Base-by-base conservation (phyloP, 306 rosid species). In the Quercus aquifolioides region DNA sequence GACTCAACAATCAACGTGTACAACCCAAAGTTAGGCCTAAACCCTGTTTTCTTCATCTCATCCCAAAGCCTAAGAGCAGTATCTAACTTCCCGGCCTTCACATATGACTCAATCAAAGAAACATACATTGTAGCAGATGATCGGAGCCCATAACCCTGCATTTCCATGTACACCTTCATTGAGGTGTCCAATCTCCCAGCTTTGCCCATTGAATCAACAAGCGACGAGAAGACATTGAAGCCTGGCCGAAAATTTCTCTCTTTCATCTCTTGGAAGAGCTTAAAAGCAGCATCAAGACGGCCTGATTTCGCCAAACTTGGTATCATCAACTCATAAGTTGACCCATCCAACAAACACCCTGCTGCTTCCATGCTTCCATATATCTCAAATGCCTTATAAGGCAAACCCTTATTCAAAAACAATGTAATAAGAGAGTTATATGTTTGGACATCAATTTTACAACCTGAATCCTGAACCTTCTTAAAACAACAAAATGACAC, bases 151-250 rank as follows among this genome's bases (percentile, higher is more conserved):
- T 74, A 90, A 77, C 93, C 94, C 83, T 84, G 88, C 97, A 94
- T 94, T 81, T 94, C 97, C 92, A 82, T 87, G 91, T 94, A 89
- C 69, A 92, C 74, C 89, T 91, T 94, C 97, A 92, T 90, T 55
- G 95, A 88, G 21, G 84, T 75, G 51, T 94, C 99, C 84, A 94
- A 88, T 80, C 97, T 83, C 83, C 99, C 97, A 11, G 94, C 95
- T 87, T 94, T 94, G 73, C 99, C 99, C 97, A 92, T 86, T 12
- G 97, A 94, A 84, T 94, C 99, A 81, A 94, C 97, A 68, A 92
- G 97, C 0, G 97, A 88, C 3, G 87, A 74, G 82, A 90, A 94
- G 51, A 90, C 68, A 62, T 69, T 90, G 23, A 87, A 82, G 74
- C 94, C 87, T 6, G 97, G 97, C 49, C 91, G 81, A 13, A 91